Base-by-base conservation (phyloP, 2,329 filamentous ascomycete species). In the Pyrenochaeta sp. region DNA sequence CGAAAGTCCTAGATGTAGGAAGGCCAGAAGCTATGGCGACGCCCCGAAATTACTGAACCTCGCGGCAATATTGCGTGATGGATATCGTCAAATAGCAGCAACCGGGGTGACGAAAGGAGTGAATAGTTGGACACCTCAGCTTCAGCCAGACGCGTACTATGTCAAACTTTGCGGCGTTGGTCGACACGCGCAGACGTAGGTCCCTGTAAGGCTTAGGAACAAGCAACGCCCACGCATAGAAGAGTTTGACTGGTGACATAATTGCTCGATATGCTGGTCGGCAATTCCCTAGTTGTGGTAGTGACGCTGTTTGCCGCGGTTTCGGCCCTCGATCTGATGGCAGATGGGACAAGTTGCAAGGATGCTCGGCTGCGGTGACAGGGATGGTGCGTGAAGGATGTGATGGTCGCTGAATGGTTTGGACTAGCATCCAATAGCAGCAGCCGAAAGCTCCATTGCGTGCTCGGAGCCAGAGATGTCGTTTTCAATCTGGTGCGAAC, bases 401-500 rank as follows among this genome's bases (percentile, higher is more conserved):
- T 62, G 59, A 63, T 65, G 61, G 62, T 51, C 47, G 56, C 58
- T 58, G 58, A 19, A 54, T 57, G 48, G 54, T 45, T 58, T 49
- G 50, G 28, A 49, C 50, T 53, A 51, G 52, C 46, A 50, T 36
- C 73, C 73, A 73, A 75, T 73, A 37, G 50, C 19, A 49, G 39
- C n/a, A 47, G 50, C 25, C 22, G 47, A 32, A 8, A 8, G 52
- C 45, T n/a, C 50, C 55, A 76, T 76, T 72, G 73, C 73, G 73
- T 76, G 73, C 73, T 76, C 68, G 61, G 59, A 51, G 57, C 56
- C 49, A 58, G 43, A 63, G 67, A 76, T 76, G 73, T 75, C 72
- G 73, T 69, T 59, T 72, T 67, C 28, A 53, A 44, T 52, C 51
- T 46, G 52, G 50, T 58, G 55, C 42, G 40, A 37, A 48, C 50